Base-by-base conservation (phyloP, 805 yeast species). In the Candida tammaniensis region DNA sequence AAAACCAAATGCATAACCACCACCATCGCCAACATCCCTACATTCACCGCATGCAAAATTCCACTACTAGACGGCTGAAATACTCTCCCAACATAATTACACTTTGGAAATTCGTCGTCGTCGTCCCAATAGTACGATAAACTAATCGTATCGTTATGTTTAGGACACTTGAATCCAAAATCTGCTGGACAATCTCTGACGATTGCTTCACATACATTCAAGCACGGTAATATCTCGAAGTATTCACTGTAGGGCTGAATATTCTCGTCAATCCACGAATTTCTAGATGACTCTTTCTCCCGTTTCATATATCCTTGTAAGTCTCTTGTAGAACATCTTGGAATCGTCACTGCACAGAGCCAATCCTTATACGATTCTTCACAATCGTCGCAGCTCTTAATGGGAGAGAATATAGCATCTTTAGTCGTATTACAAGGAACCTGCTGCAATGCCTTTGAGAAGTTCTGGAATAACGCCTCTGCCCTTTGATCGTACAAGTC, bases 291-390 rank as follows among this genome's bases (percentile, higher is more conserved):
- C 11, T 69, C 69, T 4, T 62, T 62, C 3, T 60, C 55, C 21
- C 94, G 65, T 17, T 47, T 38, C 14, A 57, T 54, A 52, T 72
- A 80, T 5, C 74, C 74, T 0, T 68, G 47, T 7, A 60, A 40
- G 5, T 72, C 52, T 10, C 54, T 43, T 10, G 82, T 78, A 1
- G 86, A 69, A 49, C 98, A 91, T 19, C 97, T 66, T 0, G 98
- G 98, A 5, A 91, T 85, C 0, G 87, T 68, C 4, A 87, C 86
- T 0, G 94, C 71, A 59, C 98, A 91, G 13, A 93, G 69, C 98
- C 98, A 91, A 48, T 80, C 70, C 48, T 76, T 78, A 55, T 91
- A 91, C 1, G 89, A 70, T 2, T 54, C 44, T 1, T 72, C 70
- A 54, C 98, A 91, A 49, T 86, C 79, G 10, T 64, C 69, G 51